Evolutionary conservation across 2,329 filamentous ascomycete species (phyloP).

Genomic region (Coniella lustricola): DNA sequence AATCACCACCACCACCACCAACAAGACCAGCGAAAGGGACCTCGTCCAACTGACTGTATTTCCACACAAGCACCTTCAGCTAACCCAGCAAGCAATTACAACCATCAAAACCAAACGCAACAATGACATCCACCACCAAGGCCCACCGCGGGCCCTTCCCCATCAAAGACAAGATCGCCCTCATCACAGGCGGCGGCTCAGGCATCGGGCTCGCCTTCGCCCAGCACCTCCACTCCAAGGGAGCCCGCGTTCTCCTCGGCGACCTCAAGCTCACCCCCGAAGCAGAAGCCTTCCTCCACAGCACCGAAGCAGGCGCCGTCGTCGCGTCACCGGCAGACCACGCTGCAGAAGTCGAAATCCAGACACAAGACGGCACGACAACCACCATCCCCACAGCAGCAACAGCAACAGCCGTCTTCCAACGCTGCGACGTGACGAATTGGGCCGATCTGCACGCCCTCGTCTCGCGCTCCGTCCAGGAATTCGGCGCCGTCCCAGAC

Average conservation of each 20-base stretch:
- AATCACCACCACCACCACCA: too few relatives aligned
- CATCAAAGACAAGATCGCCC: constrained; percentile 8
- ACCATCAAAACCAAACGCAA: neutral
- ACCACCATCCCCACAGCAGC: neutral
- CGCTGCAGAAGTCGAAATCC: too few relatives aligned
- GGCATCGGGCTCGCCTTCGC: constrained; percentile 14
- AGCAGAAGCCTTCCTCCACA: constrained; percentile 3
- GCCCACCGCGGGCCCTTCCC: neutral
- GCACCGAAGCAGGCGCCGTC: neutral
- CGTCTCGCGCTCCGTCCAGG: constrained; percentile 2
- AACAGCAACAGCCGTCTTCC: constrained; percentile 5
- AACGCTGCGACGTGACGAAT: constrained; percentile 9
- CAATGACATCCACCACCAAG: neutral
- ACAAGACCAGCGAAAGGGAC: too few relatives aligned
- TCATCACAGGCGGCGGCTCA: constrained; percentile 14
- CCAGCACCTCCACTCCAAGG: constrained; percentile 7
- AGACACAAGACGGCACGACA: neutral
- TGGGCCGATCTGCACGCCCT: constrained; percentile 1
- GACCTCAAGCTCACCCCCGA: constrained; percentile 8
- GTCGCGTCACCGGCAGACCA: too few relatives aligned
- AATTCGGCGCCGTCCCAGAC: constrained; percentile 25
- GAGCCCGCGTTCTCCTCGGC: constrained; percentile 9
- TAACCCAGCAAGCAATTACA: neutral
- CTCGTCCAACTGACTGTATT: too few relatives aligned
- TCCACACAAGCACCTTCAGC: neutral